Base-by-base conservation (phyloP, 2,329 filamentous ascomycete species). In the Basipetospora chlamydospora region DNA sequence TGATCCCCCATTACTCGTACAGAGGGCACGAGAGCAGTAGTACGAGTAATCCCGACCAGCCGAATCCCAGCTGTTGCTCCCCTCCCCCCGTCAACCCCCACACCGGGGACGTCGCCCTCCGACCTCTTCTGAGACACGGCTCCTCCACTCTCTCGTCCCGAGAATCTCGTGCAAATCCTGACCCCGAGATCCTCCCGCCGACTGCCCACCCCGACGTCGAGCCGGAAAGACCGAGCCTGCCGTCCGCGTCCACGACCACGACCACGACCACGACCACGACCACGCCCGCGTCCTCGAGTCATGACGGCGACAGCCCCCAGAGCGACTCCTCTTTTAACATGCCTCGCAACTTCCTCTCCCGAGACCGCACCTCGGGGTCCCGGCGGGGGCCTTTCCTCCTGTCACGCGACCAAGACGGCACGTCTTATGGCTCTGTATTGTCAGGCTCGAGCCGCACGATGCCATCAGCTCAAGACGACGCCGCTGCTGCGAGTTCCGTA, bases 351-450 rank as follows among this genome's bases (percentile, higher is more conserved):
- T 17, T 22, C 20, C 15, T 20, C 16, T 16, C 35, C 13, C 29
- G 35, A 33, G 17, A 21, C 35, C 35, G 22, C 28, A 15, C 22
- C 15, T 38, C 35, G 28, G 25, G 17, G 15, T n/a, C 35, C 11
- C 28, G 51, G 42, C 54, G 49, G 44, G 54, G 54, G 30, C 56
- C 59, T 20, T 54, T 58, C 36, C 50, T 59, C 43, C 39, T 49
- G 50, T 26, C 46, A 42, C 39, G 45, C 48, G 37, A 47, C 46
- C 33, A 31, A 36, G 38, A 50, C 30, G 49, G 54, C 28, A 45
- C 52, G 13, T 53, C 55, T 3, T 61, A 62, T 39, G 59, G 59
- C 39, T 55, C 58, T 34, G 55, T 60, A 10, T 52, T 51, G 29
- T 44, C 51, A 30, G 49, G 56, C 12, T 53, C 56, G 13, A 55